Base-by-base conservation (phyloP, 164 flowering plant species). In the Liriodendron chinense region DNA sequence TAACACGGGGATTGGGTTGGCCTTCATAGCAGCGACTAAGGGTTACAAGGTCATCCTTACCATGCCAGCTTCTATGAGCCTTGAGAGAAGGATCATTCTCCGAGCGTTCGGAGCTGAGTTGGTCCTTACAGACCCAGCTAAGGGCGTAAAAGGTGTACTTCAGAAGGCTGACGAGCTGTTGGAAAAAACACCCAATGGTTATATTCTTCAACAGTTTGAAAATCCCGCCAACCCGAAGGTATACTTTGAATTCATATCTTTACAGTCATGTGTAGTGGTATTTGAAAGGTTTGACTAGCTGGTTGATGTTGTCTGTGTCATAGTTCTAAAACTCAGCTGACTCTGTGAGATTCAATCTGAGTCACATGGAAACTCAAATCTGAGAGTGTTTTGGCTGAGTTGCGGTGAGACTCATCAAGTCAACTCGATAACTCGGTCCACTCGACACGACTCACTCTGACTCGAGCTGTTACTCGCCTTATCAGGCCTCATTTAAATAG, bases 211-310 rank as follows among this genome's bases (percentile, higher is more conserved):
- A 69, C 92, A 89, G 78, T 89, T 87, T 78, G 87, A 89, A 78
- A 89, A 89, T 65, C 89, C 87, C 64, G 82, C 90, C 65, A 89
- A 87, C 72, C 90, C 92, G 48, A 83, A 83, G 91, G 87, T 85
- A 78, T 56, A 1, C 12, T 79, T 71, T 7, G n/a, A 14, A 34
- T 14, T 4, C 7, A 18, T 61, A 12, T 22, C 63, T 68, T 48
- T 64, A 13, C 23, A 57, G 28, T 67, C 14, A 72, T 10, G 22
- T 8, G 22, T 56, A 18, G 47, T 34, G 24, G 43, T 75, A n/a
- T 7, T 24, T 48, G 53, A 71, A 24, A 9, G 26, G 43, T 9
- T 23, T 5, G 9, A n/a, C 9, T 73, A 22, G 2, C 3, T 0
- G 22, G 21, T 59, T 63, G 6, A 53, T 74, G 12, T 56, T 75